Percentiles rank a stretch among this genome's conserved stretches.
phyloP scores from a whole-genome alignment of 257 asterid species.

The Ehretia macrophylla region DNA sequence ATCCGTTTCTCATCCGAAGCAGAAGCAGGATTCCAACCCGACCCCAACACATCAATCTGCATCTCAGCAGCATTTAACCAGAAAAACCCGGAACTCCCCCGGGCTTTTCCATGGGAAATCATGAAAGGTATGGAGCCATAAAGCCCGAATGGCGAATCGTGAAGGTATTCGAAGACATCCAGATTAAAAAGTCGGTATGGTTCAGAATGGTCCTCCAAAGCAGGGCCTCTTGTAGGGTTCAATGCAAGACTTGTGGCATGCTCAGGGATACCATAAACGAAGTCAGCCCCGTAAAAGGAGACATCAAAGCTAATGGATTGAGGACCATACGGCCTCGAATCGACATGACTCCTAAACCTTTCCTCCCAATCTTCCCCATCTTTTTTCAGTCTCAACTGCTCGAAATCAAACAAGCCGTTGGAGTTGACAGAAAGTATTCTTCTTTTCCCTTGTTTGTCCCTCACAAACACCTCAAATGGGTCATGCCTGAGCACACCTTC shows the following conservation, averaged over 20 bases:
- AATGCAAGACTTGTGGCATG: slow-evolving; percentile 90
- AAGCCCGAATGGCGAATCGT: slow-evolving; percentile 92
- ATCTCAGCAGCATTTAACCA: slow-evolving; percentile 99
- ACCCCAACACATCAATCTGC: slow-evolving; percentile 94
- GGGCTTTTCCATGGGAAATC: slow-evolving; percentile 78
- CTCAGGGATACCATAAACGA: slow-evolving; percentile 92
- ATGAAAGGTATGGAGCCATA: slow-evolving; percentile 90
- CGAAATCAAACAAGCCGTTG: slow-evolving; percentile 87
- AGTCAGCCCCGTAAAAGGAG: slow-evolving; percentile 88
- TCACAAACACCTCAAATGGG: slow-evolving; percentile 87
- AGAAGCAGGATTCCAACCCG: slow-evolving; percentile 67
- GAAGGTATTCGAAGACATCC: slow-evolving; percentile 16
- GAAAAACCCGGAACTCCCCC: slow-evolving; percentile 94
- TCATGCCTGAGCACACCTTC: slow-evolving; percentile 87
- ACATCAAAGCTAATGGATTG: slow-evolving; percentile 96
- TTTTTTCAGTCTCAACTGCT: slow-evolving; percentile 65
- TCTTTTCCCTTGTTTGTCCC: slow-evolving; percentile 66
- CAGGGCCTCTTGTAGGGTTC: slow-evolving; percentile 5
- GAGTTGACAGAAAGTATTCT: slow-evolving; percentile 80
- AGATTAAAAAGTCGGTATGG: slow-evolving; percentile 10
- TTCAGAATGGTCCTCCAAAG: slow-evolving; percentile 1
- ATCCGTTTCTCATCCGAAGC: slow-evolving; percentile 60
- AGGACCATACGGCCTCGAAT: slow-evolving; percentile 81
- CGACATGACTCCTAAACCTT: slow-evolving; percentile 77
- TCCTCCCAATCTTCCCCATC: slow-evolving; percentile 91